Percentiles rank a stretch among this genome's conserved stretches.
Evolutionary conservation across 1,284 basidiomycete genomes (phyloP).

Genomic region (Marasmius fiardii): DNA sequence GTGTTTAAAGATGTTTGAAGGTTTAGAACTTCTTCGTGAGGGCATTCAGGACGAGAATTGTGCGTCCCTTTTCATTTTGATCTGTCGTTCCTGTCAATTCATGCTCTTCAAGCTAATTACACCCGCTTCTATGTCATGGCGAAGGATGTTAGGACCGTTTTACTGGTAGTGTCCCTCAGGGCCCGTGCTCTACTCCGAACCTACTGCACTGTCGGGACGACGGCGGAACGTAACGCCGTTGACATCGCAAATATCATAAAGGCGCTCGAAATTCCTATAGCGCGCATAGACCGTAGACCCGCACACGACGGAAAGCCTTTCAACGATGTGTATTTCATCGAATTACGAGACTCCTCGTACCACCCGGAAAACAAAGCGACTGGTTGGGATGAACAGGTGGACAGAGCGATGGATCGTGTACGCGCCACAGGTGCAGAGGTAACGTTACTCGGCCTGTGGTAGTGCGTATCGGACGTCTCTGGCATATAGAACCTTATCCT

Average conservation of each 20-base stretch:
- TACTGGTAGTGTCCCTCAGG: slow-evolving; percentile 17
- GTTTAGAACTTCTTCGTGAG: slow-evolving; percentile 51
- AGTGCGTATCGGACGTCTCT: background rate
- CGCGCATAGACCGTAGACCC: slow-evolving; percentile 66
- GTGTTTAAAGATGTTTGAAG: slow-evolving; percentile 54
- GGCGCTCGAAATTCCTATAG: slow-evolving; percentile 19
- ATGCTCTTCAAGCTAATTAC: slow-evolving; percentile 45
- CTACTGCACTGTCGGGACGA: too few relatives aligned
- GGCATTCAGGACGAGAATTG: slow-evolving; percentile 63
- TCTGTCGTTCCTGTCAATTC: slow-evolving; percentile 5
- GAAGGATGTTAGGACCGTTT: slow-evolving; percentile 24
- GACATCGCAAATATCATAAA: slow-evolving; percentile 7
- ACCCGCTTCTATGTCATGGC: slow-evolving; percentile 63
- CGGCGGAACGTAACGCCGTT: background rate
- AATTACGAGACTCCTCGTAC: slow-evolving; percentile 28
- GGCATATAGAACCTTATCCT: too few relatives aligned
- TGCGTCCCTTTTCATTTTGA: slow-evolving; percentile 27
- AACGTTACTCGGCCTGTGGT: slow-evolving; percentile 3
- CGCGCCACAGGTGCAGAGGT: slow-evolving; percentile 30
- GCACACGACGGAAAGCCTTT: slow-evolving; percentile 44
- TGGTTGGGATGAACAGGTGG: slow-evolving; percentile 21
- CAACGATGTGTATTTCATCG: slow-evolving; percentile 58
- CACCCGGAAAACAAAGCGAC: slow-evolving; percentile 5
- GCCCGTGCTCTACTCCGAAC: slow-evolving; percentile 8
- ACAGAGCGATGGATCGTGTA: slow-evolving; percentile 31